Base-by-base conservation (phyloP, 192 early-diverging fungal species). In the Dissophora globulifera region DNA sequence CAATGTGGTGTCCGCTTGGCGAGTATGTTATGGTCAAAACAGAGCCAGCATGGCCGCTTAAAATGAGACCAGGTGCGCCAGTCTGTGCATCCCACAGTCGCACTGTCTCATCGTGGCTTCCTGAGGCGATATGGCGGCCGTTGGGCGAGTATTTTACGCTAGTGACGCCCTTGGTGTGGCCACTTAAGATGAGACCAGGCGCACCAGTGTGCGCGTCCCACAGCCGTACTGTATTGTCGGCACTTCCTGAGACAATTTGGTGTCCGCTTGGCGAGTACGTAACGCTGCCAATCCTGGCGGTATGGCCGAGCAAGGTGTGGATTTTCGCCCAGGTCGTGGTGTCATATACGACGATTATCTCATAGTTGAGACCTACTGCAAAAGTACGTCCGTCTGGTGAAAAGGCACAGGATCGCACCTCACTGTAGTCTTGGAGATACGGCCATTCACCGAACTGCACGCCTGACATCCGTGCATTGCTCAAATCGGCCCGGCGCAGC, bases 111-210 rank as follows among this genome's bases (percentile, higher is more conserved):
- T 51, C 62, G 17, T 11, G n/a, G 30, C 48, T 51, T 20, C 47
- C 33, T 20, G 62, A 52, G 40, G 50, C 52, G 32, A 64, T 33
- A 52, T 64, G 60, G 33, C 26, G 46, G 27, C 60, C 50, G 4
- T 62, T 62, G 47, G 47, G 50, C 49, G 43, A 50, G 20, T 20
- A 61, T 1, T 29, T 15, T 7, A 61, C 22, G 1, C 58, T 20
- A 8, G 31, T 32, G 15, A 50, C n/a, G 2, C 15, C 13, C 12
- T 40, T 22, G 29, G 27, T 20, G 25, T 49, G 58, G 33, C 58
- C 58, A 22, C 22, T 23, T n/a, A 61, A n/a, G 46, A 23, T 40
- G 23, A 32, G 22, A 0, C 30, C 0, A 22, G 6, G 16, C 10
- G 2, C 23, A 3, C 47, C 47, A 16, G 58, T 49, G 20, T 33